These are phyloP conservation scores for Cutaneotrichosporon dermatis DNA, from an alignment of 1,284 basidiomycete genomes.

Conservation along the genomic window DNA sequence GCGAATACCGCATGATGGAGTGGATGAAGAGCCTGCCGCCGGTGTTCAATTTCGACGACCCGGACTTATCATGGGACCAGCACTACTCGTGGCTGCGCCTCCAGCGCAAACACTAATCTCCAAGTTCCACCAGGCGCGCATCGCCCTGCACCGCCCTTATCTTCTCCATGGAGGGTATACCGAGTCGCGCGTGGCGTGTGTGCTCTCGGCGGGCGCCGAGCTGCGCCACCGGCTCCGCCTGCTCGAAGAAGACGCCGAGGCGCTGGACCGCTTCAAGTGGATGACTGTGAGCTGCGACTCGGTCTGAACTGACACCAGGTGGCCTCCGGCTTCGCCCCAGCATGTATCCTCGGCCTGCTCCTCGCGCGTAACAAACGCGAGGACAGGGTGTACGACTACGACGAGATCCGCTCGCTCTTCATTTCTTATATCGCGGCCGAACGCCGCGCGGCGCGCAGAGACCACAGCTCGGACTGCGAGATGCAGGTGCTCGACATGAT, in stretches of 20 bases:
- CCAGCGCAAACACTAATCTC: constrained; percentile 33
- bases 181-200: constrained; percentile 22
- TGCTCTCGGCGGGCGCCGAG: constrained; percentile 25
- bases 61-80: constrained; percentile 24
- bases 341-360: constrained; percentile 28
- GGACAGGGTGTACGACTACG: constrained; percentile 17
- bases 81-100: constrained; percentile 23
- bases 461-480: constrained; percentile 6
- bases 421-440: constrained; percentile 14
- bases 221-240: constrained; percentile 23
- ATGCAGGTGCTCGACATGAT: constrained; percentile 22
- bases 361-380: constrained; percentile 19
- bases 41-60: constrained; percentile 27
- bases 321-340: constrained; percentile 29
- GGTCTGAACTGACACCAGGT: constrained; percentile 17
- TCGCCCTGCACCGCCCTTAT: constrained; percentile 35
- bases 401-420: constrained; percentile 13
- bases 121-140: constrained; percentile 32
- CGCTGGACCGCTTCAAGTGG: constrained; percentile 38
- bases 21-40: constrained; percentile 28
- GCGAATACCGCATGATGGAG: constrained; percentile 25
- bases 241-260: constrained; percentile 20
- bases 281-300: constrained; percentile 25
- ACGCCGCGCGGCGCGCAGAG: not conserved
- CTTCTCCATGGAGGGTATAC: constrained; percentile 23